Evolutionary conservation across 352 stramenopile genomes (phyloP).

Genomic region (Globisporangium mamillatum): DNA sequence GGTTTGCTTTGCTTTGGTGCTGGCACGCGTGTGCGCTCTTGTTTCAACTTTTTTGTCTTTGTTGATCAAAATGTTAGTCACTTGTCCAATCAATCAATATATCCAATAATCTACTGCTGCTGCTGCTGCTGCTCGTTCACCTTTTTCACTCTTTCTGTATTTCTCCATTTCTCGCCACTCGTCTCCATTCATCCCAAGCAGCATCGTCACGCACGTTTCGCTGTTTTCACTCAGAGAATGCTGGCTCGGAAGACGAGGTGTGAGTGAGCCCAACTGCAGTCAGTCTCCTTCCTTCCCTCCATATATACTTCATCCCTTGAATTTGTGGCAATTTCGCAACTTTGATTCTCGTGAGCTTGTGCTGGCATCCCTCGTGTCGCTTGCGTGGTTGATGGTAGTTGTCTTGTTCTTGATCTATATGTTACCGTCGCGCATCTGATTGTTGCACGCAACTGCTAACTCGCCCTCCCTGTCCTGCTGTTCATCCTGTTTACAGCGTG

Average conservation of each 20-base stretch:
- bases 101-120: constrained; percentile 5
- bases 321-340: constrained; percentile 3
- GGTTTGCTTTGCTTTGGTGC: too few species aligned
- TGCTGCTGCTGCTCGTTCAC: background rate
- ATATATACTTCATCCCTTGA: constrained; percentile 6
- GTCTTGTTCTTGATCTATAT: constrained; percentile 6
- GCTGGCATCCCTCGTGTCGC: background rate
- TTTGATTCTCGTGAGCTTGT: background rate
- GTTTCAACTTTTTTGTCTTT: background rate
- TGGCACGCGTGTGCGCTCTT: background rate
- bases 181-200: background rate
- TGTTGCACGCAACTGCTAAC: constrained; percentile 1
- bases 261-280: background rate
- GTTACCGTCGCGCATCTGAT: constrained; percentile 4
- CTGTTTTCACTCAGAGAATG: background rate
- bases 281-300: background rate
- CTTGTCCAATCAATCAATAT: background rate
- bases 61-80: constrained; percentile 4
- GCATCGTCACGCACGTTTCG: background rate
- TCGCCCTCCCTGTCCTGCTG: background rate
- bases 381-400: background rate
- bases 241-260: background rate
- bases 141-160: background rate
- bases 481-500: constrained; percentile 18
- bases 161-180: background rate